phyloP scores from a whole-genome alignment of 2,329 filamentous ascomycete genomes.

The Fusarium miscanthi region DNA sequence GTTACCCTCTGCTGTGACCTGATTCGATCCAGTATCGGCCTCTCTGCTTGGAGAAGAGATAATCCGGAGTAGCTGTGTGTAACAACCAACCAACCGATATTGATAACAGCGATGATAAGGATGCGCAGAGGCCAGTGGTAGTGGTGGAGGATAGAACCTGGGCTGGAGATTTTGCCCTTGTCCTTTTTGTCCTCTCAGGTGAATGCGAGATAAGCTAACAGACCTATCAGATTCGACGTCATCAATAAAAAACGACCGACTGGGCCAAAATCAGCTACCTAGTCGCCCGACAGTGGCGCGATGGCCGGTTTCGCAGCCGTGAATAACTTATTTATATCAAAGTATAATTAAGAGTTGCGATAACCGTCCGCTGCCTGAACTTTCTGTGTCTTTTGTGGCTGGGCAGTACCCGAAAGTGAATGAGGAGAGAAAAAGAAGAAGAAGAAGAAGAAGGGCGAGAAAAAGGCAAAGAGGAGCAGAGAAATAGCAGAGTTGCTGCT shows the following conservation, averaged over 20 bases:
- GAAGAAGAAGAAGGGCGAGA: constrained; percentile 3
- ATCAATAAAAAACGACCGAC: constrained; percentile 51
- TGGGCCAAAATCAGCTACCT: constrained; percentile 26
- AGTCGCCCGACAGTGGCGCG: constrained; percentile 33
- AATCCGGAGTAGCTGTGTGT: constrained; percentile 19
- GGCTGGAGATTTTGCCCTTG: background rate
- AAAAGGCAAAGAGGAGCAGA: constrained; percentile 11
- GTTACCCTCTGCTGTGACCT: constrained; percentile 18
- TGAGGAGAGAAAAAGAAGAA: constrained; percentile 13
- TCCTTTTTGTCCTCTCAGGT: constrained; percentile 53
- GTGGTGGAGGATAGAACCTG: background rate
- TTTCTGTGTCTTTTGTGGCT: constrained; percentile 10
- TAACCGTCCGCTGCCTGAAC: background rate
- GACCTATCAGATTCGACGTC: constrained; percentile 63
- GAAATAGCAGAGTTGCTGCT: constrained; percentile 20
- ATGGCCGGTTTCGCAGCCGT: constrained; percentile 18
- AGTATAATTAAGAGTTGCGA: constrained; percentile 2
- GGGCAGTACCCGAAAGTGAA: background rate
- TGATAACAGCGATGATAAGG: constrained; percentile 1
- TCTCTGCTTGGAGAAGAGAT: constrained; percentile 21
- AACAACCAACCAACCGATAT: constrained; percentile 3
- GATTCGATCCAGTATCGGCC: constrained; percentile 23
- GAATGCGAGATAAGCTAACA: constrained; percentile 66
- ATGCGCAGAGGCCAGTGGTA: background rate
- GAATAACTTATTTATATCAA: constrained; percentile 12